Evolutionary conservation across 2,329 filamentous ascomycete species (phyloP), one percentile per base, ranked within the genome.

Genomic region (Fusarium algeriense): DNA sequence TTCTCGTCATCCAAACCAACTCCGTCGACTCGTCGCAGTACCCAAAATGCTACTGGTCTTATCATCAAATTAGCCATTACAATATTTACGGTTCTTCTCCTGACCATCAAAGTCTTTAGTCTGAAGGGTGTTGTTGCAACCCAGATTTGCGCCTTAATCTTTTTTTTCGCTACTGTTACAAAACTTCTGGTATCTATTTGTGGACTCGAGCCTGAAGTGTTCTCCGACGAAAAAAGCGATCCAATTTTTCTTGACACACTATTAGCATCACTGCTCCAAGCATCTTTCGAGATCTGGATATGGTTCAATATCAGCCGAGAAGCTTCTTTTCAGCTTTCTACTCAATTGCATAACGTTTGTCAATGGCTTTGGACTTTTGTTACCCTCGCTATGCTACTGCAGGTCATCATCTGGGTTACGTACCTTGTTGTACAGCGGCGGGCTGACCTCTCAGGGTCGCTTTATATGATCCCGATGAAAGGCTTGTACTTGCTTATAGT

Each of bases 221-320:
- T 4, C 9, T 13, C n/a, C 1, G 30, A 20, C 1, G 32, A 23
- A 0, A 11, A 11, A 3, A 19, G 41, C 0, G 15, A 43, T 13
- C 3, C 7, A 4, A 10, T 7, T 0, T 19, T 35, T 0, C 2
- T 3, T 1, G 6, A 37, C 6, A 17, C 23, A 0, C 8, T 63
- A 1, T 2, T 57, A 1, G 26, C 9, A 1, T 2, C 23, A 9
- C 3, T 43, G 1, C 7, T 68, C 1, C 64, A 68, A 14, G 7
- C 5, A 0, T 49, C 57, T 1, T 68, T 68, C 5, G 23, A 68
- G 9, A 1, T 38, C 2, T 68, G 65, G 64, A 68, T 68, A 9
- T 68, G 64, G 64, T 5, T 46, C 2, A 68, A 57, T 4, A 63
- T 68, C 6, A 32, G 23, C 3, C 1, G 17, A 1, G 20, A 11